Percentiles rank a stretch among this genome's conserved stretches.
These are phyloP conservation scores for Pleurotus citrinopileatus DNA, from an alignment of 768 basidiomycete species.

Conservation along the genomic window DNA sequence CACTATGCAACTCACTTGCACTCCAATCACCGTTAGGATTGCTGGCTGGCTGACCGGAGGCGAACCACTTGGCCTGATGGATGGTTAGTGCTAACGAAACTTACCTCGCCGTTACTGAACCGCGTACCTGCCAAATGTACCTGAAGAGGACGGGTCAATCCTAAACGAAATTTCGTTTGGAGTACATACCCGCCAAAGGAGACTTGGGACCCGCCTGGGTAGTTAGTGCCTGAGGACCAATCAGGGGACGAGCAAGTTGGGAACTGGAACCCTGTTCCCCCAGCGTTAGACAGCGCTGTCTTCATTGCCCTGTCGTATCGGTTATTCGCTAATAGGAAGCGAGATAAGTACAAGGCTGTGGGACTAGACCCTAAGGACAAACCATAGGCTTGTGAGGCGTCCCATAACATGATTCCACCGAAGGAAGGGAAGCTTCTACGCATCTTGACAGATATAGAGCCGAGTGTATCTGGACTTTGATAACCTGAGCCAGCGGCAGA, in stretches of 20 bases:
- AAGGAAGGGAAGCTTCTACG: slow-evolving; percentile 60
- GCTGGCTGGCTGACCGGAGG: slow-evolving; percentile 42
- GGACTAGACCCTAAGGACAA: not conserved
- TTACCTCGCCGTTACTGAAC: not conserved
- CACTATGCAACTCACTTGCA: slow-evolving; percentile 46
- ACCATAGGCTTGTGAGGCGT: slow-evolving; percentile 47
- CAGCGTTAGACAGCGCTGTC: slow-evolving; percentile 53
- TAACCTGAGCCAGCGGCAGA: slow-evolving; percentile 61
- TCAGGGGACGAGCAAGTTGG: slow-evolving; percentile 58
- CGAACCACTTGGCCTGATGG: slow-evolving; percentile 58
- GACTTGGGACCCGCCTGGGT: slow-evolving; percentile 49
- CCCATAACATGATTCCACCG: slow-evolving; percentile 62
- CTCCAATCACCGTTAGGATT: slow-evolving; percentile 61
- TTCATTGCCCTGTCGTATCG: slow-evolving; percentile 63
- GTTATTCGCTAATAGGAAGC: slow-evolving; percentile 51
- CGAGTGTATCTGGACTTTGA: slow-evolving; percentile 44
- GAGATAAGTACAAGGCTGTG: not conserved
- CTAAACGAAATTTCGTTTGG: slow-evolving; percentile 2
- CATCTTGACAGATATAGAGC: slow-evolving; percentile 44
- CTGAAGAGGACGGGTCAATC: slow-evolving; percentile 23
- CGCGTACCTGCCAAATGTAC: slow-evolving; percentile 60
- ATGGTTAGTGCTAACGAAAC: not conserved
- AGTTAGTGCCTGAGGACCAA: slow-evolving; percentile 45
- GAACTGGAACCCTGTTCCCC: slow-evolving; percentile 68
- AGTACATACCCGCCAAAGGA: slow-evolving; percentile 48